A percentile compares a stretch with the other conserved stretches of the same genome.
Evolutionary conservation across 2,329 filamentous ascomycete genomes (phyloP).

Genomic region (Hymenoscyphus fraxineus): DNA sequence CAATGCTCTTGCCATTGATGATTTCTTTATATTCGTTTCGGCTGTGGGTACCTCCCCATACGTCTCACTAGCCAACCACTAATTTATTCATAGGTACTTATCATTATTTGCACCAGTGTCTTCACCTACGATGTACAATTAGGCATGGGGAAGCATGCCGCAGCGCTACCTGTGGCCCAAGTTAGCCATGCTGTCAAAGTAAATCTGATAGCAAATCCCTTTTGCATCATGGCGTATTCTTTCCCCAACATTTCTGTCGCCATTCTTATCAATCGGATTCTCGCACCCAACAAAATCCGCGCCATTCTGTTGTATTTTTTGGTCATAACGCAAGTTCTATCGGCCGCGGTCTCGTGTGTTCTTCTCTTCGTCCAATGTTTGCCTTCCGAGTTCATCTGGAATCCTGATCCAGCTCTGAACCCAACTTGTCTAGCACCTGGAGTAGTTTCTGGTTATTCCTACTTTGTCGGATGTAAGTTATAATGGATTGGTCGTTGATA

Average conservation of each 20-base stretch:
- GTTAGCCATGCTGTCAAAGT: conserved; percentile 4
- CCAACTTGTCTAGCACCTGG: not conserved
- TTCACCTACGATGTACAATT: conserved; percentile 4
- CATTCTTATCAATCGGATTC: conserved; percentile 3
- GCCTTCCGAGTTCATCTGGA: conserved; percentile 2
- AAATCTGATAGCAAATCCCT: not conserved
- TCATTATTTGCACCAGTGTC: not conserved
- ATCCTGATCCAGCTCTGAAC: conserved; percentile 6
- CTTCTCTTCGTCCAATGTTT: conserved; percentile 3
- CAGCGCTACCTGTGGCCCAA: not conserved
- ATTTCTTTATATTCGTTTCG: conserved; percentile 5
- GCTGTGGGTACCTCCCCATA: not conserved
- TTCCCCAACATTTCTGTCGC: conserved; percentile 6
- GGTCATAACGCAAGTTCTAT: conserved; percentile 1
- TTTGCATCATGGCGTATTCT: conserved; percentile 4
- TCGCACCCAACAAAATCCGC: conserved; percentile 2
- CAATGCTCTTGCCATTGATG: conserved; percentile 2
- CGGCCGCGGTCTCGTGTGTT: conserved; percentile 1
- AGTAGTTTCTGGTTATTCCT: conserved; percentile 4
- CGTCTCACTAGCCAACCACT: not conserved
- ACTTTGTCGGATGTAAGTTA: conserved; percentile 6
- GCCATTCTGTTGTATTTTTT: not conserved
- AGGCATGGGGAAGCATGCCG: conserved; percentile 4
- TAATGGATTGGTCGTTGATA: not conserved
- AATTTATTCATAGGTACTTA: not conserved